Evolutionary conservation across 2,329 filamentous ascomycete genomes (phyloP), one percentile per base, ranked within the genome.

Genomic region (Sclerotinia nivalis): DNA sequence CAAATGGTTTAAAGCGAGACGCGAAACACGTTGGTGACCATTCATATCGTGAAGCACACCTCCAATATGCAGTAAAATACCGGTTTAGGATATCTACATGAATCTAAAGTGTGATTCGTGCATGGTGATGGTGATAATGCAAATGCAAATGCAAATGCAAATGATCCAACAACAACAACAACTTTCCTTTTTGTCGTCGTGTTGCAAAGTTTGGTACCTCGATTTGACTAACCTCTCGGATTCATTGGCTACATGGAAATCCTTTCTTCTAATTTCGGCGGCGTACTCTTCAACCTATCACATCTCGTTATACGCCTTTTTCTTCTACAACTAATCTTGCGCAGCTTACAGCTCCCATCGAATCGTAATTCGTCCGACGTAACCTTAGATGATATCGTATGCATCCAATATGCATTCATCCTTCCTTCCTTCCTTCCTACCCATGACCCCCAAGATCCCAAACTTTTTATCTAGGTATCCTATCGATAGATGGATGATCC

Each of bases 11-110:
- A 45, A 47, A 73, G 72, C 72, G 72, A 74, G 68, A 74, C 72
- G 72, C 75, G 34, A 47, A 47, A 61, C 40, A 28, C 40, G 74
- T 71, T 50, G 50, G 56, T 54, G 61, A 65, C 76, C 76, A 77
- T 71, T 77, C 71, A 76, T 60, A 72, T 56, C 40, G 69, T 71
- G 54, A 71, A 70, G 61, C 72, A 68, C 64, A 71, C 72, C 72
- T 72, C 73, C 71, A 61, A 67, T 43, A 72, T 72, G 73, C 72
- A 74, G 60, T 68, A 70, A 43, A 28, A 25, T 34, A 40, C 49
- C 25, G 25, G 34, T 69, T 52, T 50, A 22, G 49, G 43, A 37
- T 37, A 37, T 47, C 37, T 43, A 68, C 54, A 59, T 68, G 43
- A 49, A 6, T 40, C 28, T 49, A 54, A 64, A 56, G 40, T 43